These are phyloP conservation scores for Stephanodiscus minutulus DNA, from an alignment of 108 stramenopile genomes.

Conservation along the genomic window DNA sequence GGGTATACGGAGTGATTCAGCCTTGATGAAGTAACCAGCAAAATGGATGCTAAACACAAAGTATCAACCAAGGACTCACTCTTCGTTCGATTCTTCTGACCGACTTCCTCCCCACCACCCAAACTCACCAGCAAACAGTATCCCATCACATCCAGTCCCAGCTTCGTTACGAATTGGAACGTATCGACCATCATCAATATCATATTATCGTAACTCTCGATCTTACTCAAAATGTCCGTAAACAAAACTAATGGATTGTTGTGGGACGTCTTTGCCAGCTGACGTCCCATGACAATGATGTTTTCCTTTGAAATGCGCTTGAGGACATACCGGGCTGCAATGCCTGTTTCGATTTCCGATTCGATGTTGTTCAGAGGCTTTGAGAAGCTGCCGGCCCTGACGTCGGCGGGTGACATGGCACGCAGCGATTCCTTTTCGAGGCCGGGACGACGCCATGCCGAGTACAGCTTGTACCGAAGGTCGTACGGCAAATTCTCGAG, in stretches of 20 bases:
- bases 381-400: slow-evolving; percentile 24
- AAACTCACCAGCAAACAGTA: slow-evolving; percentile 78
- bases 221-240: slow-evolving; percentile 80
- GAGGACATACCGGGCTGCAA: slow-evolving; percentile 67
- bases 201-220: slow-evolving; percentile 95
- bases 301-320: slow-evolving; percentile 93
- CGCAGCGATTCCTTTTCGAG: slow-evolving; percentile 65
- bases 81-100: slow-evolving; percentile 66
- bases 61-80: slow-evolving; percentile 40
- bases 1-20: background rate
- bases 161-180: slow-evolving; percentile 71
- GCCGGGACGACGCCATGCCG: slow-evolving; percentile 68
- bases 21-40: slow-evolving; percentile 9
- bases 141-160: slow-evolving; percentile 88
- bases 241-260: slow-evolving; percentile 88
- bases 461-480: slow-evolving; percentile 75
- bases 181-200: slow-evolving; percentile 92
- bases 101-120: slow-evolving; percentile 51
- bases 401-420: slow-evolving; percentile 16
- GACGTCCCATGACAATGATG: slow-evolving; percentile 69
- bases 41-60: background rate
- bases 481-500: slow-evolving; percentile 64
- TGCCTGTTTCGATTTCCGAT: slow-evolving; percentile 79
- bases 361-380: slow-evolving; percentile 67
- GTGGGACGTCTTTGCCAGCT: slow-evolving; percentile 84